Percentiles rank a stretch among this genome's conserved stretches.
Conservation (phyloP, 148 eudicot species). For the Vaccinium myrtillus region DNA sequence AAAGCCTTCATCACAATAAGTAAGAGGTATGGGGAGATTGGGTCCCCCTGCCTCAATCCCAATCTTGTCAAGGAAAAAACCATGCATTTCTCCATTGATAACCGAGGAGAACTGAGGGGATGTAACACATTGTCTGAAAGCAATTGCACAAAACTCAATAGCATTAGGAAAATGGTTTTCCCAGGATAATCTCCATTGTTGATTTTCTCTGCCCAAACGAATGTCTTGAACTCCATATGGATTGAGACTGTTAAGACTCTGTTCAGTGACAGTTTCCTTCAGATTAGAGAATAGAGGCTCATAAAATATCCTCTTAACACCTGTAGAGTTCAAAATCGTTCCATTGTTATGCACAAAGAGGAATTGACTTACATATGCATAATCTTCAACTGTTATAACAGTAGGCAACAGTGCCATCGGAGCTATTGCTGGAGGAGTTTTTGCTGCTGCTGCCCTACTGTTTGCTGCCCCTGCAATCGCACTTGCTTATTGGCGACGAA, state of each 20-base stretch:
- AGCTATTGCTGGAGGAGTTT: constrained; percentile 82
- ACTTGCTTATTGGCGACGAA: constrained; percentile 64
- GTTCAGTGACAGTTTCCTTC: not conserved
- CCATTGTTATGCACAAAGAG: not conserved
- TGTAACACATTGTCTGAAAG: too few species aligned
- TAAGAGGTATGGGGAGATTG: too few species aligned
- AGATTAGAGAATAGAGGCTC: not conserved
- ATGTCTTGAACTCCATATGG: not conserved
- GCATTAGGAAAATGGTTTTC: too few species aligned
- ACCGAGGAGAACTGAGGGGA: too few species aligned
- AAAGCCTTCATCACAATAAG: too few species aligned
- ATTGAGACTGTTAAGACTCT: not conserved
- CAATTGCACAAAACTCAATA: too few species aligned
- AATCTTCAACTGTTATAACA: constrained; percentile 26
- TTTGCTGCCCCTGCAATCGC: constrained; percentile 72
- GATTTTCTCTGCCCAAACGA: not conserved
- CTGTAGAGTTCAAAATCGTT: too few species aligned
- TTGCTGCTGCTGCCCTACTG: constrained; percentile 71
- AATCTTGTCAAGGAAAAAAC: too few species aligned
- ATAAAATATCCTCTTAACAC: not conserved
- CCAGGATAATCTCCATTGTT: not conserved
- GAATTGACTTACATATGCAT: not conserved
- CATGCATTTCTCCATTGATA: too few species aligned
- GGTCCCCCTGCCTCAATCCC: too few species aligned
- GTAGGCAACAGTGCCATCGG: constrained; percentile 58